These are phyloP conservation scores for Cylindrotheca closterium DNA, from an alignment of 108 stramenopile genomes.

Conservation along the genomic window DNA sequence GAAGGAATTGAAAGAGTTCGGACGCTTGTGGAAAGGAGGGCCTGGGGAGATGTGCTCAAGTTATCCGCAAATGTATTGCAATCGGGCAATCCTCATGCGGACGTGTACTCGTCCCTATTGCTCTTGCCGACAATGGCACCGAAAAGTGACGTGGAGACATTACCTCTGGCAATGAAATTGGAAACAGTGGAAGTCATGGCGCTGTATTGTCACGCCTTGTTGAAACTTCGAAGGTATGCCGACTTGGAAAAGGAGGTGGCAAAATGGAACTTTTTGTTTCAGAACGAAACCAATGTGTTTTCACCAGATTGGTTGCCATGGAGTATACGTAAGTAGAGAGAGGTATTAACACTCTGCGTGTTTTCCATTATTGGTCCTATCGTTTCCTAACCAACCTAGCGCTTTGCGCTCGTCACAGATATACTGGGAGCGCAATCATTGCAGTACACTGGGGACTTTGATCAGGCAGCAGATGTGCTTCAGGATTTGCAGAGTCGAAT, in stretches of 20 bases:
- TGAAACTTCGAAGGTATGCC: constrained; percentile 56
- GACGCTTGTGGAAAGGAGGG: constrained; percentile 55
- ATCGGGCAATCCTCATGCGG: constrained; percentile 20
- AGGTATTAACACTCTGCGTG: not conserved
- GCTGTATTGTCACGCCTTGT: constrained; percentile 59
- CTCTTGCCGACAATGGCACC: constrained; percentile 9
- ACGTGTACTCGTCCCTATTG: constrained; percentile 36
- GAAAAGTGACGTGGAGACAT: not conserved
- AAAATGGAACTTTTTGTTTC: constrained; percentile 46
- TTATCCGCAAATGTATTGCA: constrained; percentile 40
- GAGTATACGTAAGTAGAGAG: constrained; percentile 28
- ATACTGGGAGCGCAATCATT: constrained; percentile 60
- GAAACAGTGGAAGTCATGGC: constrained; percentile 70
- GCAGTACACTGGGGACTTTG: constrained; percentile 40
- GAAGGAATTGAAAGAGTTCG: constrained; percentile 30
- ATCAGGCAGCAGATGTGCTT: constrained; percentile 45
- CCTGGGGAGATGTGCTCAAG: constrained; percentile 77
- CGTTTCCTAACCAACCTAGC: constrained; percentile 18
- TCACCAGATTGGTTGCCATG: constrained; percentile 43
- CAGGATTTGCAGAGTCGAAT: constrained; percentile 49
- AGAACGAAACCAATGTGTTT: constrained; percentile 22
- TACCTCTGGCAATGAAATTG: constrained; percentile 6
- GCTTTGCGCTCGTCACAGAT: constrained; percentile 29
- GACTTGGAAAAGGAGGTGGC: constrained; percentile 60
- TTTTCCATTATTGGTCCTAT: not conserved